Percentiles rank a stretch among this genome's conserved stretches.
Evolutionary conservation across 495 filamentous ascomycete species (phyloP).

Genomic region (Neurospora sp.): DNA sequence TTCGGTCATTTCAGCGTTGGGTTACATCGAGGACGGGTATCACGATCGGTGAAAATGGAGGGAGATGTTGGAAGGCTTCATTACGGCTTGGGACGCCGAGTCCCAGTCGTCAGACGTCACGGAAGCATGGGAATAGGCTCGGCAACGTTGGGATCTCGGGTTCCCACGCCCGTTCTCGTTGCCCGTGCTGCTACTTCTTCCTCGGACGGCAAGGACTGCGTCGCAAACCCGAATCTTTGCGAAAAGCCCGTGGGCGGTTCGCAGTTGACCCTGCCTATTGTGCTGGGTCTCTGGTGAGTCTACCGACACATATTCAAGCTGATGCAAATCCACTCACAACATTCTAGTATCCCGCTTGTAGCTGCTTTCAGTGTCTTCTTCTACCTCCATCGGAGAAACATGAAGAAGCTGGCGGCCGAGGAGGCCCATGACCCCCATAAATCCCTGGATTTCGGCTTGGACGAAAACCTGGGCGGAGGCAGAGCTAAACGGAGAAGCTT

Average conservation of each 20-base stretch:
- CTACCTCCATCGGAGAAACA: conserved; percentile 66
- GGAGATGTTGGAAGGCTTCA: conserved; percentile 7
- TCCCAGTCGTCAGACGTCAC: conserved; percentile 10
- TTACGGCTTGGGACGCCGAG: conserved; percentile 19
- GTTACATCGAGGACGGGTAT: conserved; percentile 1
- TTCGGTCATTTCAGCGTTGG: not conserved
- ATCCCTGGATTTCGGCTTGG: conserved; percentile 88
- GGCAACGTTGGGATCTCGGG: conserved; percentile 3
- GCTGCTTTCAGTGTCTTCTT: conserved; percentile 57
- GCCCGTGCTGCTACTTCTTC: conserved; percentile 8
- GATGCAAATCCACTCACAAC: conserved; percentile 20
- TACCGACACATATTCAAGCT: not conserved
- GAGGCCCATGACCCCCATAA: conserved; percentile 82
- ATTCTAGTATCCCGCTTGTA: conserved; percentile 61
- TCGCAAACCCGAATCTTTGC: conserved; percentile 26
- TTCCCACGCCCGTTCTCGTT: conserved; percentile 11
- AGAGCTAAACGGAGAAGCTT: conserved; percentile 36
- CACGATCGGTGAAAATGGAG: conserved; percentile 17
- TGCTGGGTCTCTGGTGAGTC: conserved; percentile 74
- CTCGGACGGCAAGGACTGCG: conserved; percentile 7
- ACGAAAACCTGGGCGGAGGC: conserved; percentile 25
- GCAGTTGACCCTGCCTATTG: conserved; percentile 61
- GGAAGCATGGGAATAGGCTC: conserved; percentile 4
- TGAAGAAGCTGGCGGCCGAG: conserved; percentile 62
- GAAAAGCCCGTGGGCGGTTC: conserved; percentile 46